Percentiles rank a stretch among this genome's conserved stretches.
Evolutionary conservation across 164 flowering plant genomes (phyloP).

Genomic region (Tetrastigma voinierianum): DNA sequence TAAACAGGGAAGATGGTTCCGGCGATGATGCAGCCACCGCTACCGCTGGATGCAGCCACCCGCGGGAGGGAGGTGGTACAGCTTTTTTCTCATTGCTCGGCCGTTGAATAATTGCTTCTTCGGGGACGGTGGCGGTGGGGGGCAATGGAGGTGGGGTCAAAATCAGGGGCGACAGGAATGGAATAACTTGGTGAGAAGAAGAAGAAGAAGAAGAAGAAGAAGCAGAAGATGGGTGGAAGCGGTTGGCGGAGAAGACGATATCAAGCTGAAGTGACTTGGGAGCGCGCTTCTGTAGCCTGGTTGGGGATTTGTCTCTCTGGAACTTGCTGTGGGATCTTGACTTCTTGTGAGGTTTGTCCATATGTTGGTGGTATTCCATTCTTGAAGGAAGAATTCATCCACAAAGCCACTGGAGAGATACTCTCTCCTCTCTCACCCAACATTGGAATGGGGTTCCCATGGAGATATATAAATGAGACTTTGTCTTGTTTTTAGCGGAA

Average conservation of each 20-base stretch:
- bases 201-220: not conserved
- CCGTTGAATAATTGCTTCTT: constrained; percentile 4
- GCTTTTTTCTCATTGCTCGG: not conserved
- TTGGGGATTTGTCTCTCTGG: constrained; percentile 19
- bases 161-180: constrained; percentile 33
- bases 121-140: constrained; percentile 6
- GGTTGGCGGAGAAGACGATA: not conserved
- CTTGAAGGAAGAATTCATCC: not conserved
- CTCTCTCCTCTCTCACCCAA: not conserved
- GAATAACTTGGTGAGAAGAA: constrained; percentile 16
- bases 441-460: not conserved
- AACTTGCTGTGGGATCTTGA: not conserved
- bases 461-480: not conserved
- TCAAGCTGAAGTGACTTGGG: constrained; percentile 34
- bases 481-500: constrained; percentile 8
- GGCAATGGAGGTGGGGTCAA: constrained; percentile 19
- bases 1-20: constrained; percentile 22
- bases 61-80: not conserved
- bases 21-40: constrained; percentile 4
- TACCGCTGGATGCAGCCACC: constrained; percentile 30
- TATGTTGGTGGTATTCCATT: constrained; percentile 27
- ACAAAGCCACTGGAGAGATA: no score
- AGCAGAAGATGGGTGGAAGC: not conserved
- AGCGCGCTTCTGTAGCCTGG: constrained; percentile 38
- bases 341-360: not conserved